Conservation (phyloP, 176 grass and related monocot genomes). For the Tuctoria greenei region DNA sequence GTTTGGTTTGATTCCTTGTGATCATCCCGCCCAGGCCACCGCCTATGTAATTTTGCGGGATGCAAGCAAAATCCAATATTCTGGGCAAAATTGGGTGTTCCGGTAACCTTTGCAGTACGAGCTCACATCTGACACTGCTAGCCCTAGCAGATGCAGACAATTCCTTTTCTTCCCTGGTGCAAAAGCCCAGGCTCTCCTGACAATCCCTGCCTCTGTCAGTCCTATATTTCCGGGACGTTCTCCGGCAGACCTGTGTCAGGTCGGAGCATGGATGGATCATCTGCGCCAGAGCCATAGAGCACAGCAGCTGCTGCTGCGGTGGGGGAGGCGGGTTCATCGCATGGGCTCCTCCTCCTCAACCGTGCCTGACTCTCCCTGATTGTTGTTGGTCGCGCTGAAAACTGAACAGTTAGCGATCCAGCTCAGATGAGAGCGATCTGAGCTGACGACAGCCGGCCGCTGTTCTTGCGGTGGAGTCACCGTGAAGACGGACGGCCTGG, state of each 20-base stretch:
- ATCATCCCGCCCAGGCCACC: background rate
- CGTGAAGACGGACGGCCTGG: background rate
- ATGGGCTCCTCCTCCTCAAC: too few relatives aligned
- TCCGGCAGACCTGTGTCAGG: background rate
- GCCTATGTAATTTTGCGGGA: slow-evolving; percentile 7
- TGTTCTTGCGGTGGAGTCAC: background rate
- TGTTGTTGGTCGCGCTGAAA: background rate
- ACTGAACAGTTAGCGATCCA: background rate
- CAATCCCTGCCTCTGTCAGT: background rate
- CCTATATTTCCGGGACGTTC: slow-evolving; percentile 26
- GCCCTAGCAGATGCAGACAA: background rate
- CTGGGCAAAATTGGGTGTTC: slow-evolving; percentile 25
- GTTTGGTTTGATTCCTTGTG: slow-evolving; percentile 15
- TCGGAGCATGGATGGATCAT: background rate
- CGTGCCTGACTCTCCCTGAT: background rate
- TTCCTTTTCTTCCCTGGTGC: background rate
- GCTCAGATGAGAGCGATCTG: background rate
- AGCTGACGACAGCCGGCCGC: background rate
- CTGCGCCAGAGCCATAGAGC: background rate
- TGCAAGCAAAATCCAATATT: slow-evolving; percentile 12
- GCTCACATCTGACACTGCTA: background rate
- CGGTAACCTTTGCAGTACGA: background rate
- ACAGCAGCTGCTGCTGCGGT: background rate
- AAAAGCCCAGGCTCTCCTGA: slow-evolving; percentile 19
- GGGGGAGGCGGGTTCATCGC: too few relatives aligned